These are phyloP conservation scores for Blastobotrys petasosporus DNA, from an alignment of 1,139 yeast genomes.

Conservation along the genomic window DNA sequence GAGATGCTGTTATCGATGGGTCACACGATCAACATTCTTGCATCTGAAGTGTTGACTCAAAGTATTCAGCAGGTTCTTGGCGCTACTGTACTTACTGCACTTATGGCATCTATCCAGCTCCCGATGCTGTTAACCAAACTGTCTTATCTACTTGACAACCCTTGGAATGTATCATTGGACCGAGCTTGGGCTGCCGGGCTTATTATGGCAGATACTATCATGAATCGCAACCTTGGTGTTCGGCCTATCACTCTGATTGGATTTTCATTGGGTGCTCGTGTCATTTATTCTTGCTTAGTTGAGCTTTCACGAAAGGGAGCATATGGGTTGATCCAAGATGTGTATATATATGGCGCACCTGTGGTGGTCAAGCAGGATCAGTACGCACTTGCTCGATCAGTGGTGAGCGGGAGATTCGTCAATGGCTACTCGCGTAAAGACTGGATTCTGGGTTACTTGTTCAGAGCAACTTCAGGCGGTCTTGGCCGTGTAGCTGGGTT, in stretches of 20 bases:
- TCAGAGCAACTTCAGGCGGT: slow-evolving; percentile 95
- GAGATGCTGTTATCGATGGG: slow-evolving; percentile 96
- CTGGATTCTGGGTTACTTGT: slow-evolving; percentile 93
- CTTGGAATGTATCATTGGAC: slow-evolving; percentile 96
- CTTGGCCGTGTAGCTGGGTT: slow-evolving; percentile 85
- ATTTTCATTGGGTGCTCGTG: slow-evolving; percentile 88
- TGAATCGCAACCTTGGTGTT: slow-evolving; percentile 82
- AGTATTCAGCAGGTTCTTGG: slow-evolving; percentile 94
- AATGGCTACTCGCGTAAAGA: slow-evolving; percentile 90
- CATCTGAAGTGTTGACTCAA: slow-evolving; percentile 87
- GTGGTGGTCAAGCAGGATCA: slow-evolving; percentile 74
- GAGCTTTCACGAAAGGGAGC: slow-evolving; percentile 86
- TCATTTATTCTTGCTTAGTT: slow-evolving; percentile 81
- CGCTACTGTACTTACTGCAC: slow-evolving; percentile 81
- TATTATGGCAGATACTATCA: slow-evolving; percentile 83
- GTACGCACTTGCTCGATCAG: slow-evolving; percentile 71
- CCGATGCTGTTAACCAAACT: slow-evolving; percentile 90
- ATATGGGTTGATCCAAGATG: slow-evolving; percentile 84
- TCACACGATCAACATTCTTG: slow-evolving; percentile 87
- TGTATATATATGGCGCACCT: slow-evolving; percentile 84
- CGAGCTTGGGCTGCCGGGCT: slow-evolving; percentile 97
- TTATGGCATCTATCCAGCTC: slow-evolving; percentile 91
- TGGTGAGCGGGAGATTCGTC: slow-evolving; percentile 83
- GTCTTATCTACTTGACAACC: slow-evolving; percentile 87
- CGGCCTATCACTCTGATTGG: slow-evolving; percentile 92